Evolutionary conservation across 2,329 filamentous ascomycete species (phyloP), one percentile per base, ranked within the genome.

Genomic region (Chaetomium sp.): DNA sequence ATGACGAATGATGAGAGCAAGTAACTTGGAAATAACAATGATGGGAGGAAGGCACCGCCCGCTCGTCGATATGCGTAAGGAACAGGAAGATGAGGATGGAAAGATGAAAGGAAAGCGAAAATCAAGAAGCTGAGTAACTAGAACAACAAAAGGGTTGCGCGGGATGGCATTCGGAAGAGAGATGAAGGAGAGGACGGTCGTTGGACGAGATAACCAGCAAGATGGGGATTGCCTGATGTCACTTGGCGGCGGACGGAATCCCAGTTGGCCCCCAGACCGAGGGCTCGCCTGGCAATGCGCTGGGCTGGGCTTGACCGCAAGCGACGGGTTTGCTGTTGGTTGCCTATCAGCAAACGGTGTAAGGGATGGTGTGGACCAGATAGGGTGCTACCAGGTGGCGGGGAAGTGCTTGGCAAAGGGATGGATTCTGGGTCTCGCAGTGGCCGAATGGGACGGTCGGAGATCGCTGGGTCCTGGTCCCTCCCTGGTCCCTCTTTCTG

Each of bases 341-440:
- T 16, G 21, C 38, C 50, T 67, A 67, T 64, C 63, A 64, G 60
- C 16, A 6, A 5, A 1, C 53, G 45, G 50, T 25, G 16, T 47
- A 6, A 3, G 49, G 38, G 6, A 54, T 54, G 25, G 59, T 38
- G 62, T 16, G 27, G 45, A n/a, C 10, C 25, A n/a, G 66, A 64
- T 67, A 38, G 60, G n/a, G 53, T 54, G 25, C 45, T 65, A 67
- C 64, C 57, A 57, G 54, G 60, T 62, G 66, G 66, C 63, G 66
- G 63, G 66, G 63, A 56, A 63, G 38, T 21, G 35, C 47, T 57
- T 63, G 56, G 56, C 50, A 60, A 29, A 57, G 33, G 54, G 54
- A 58, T 47, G 38, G 16, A 55, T 51, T 29, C 54, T 21, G 38
- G 35, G 12, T 25, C 38, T 42, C 5, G 35, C 16, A 42, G 54